A percentile compares a stretch with the other conserved stretches of the same genome.
phyloP scores from a whole-genome alignment of 352 stramenopile genomes.

The Globisporangium carolinianum region DNA sequence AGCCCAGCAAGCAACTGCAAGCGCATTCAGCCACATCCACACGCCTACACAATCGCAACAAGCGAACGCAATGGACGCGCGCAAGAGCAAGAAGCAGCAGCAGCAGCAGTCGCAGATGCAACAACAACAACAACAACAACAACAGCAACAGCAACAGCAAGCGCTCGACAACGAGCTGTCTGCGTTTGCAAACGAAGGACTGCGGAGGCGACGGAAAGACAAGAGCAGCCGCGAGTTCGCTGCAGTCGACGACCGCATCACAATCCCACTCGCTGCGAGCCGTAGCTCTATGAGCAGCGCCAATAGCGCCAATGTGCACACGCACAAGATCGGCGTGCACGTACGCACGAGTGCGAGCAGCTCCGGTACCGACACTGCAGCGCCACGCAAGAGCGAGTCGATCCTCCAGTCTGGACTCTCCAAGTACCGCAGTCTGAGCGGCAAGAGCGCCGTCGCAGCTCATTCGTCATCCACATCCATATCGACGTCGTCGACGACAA shows the following conservation, averaged over 20 bases:
- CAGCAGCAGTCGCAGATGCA: too few species aligned
- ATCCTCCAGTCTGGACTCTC: conserved; percentile 53
- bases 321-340: conserved; percentile 4
- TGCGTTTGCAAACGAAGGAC: conserved; percentile 1
- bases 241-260: conserved; percentile 67
- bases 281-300: not conserved
- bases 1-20: not conserved
- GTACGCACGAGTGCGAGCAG: conserved; percentile 1
- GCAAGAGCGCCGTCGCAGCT: not conserved
- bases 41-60: not conserved
- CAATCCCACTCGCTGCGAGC: conserved; percentile 36
- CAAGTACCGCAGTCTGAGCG: conserved; percentile 53
- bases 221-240: conserved; percentile 17
- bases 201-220: conserved; percentile 10
- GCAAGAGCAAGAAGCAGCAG: conserved; percentile 6
- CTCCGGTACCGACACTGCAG: not conserved
- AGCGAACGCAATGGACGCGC: not conserved
- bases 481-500: not conserved
- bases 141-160: not conserved
- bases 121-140: not conserved
- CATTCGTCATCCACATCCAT: not conserved
- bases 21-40: not conserved
- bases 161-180: not conserved
- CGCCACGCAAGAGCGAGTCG: conserved; percentile 14
- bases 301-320: too few species aligned